Conservation (phyloP, 2,329 filamentous ascomycete genomes). For the Fusarium nurragi region DNA sequence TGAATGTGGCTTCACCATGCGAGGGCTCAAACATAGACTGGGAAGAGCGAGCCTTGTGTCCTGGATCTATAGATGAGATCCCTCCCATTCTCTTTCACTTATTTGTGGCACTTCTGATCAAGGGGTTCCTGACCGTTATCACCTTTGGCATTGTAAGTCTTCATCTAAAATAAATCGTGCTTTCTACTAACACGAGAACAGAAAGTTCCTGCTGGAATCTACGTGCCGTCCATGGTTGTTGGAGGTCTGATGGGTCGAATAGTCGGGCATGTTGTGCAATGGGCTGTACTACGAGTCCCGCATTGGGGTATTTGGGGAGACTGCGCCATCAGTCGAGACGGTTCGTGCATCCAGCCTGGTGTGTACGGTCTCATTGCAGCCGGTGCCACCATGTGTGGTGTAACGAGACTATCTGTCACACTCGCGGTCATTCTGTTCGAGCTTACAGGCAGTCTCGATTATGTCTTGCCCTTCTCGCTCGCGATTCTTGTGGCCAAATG, state of each 20-base stretch:
- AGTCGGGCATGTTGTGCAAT: slow-evolving; percentile 86
- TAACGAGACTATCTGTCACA: slow-evolving; percentile 91
- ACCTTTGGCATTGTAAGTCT: slow-evolving; percentile 84
- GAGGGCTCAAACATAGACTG: slow-evolving; percentile 71
- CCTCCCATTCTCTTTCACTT: slow-evolving; percentile 77
- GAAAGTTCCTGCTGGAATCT: slow-evolving; percentile 96
- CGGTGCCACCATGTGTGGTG: slow-evolving; percentile 97
- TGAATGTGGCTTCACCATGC: slow-evolving; percentile 91
- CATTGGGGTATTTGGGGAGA: slow-evolving; percentile 76
- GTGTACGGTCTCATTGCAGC: slow-evolving; percentile 95
- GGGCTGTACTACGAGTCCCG: slow-evolving; percentile 78
- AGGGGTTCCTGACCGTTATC: slow-evolving; percentile 85
- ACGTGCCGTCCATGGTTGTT: slow-evolving; percentile 98
- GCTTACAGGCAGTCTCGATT: slow-evolving; percentile 91
- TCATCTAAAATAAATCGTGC: neutral
- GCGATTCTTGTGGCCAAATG: slow-evolving; percentile 96
- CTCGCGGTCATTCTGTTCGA: slow-evolving; percentile 96
- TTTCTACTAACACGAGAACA: slow-evolving; percentile 45
- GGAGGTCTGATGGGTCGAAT: slow-evolving; percentile 91
- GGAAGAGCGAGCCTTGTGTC: slow-evolving; percentile 80
- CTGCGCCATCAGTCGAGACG: slow-evolving; percentile 75
- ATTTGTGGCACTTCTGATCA: slow-evolving; percentile 84
- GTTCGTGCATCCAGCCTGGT: slow-evolving; percentile 92
- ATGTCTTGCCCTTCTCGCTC: slow-evolving; percentile 93
- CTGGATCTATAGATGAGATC: slow-evolving; percentile 77